Evolutionary conservation across 192 early-diverging fungal species (phyloP), one percentile per base, ranked within the genome.

Genomic region (Coemansia sp.): DNA sequence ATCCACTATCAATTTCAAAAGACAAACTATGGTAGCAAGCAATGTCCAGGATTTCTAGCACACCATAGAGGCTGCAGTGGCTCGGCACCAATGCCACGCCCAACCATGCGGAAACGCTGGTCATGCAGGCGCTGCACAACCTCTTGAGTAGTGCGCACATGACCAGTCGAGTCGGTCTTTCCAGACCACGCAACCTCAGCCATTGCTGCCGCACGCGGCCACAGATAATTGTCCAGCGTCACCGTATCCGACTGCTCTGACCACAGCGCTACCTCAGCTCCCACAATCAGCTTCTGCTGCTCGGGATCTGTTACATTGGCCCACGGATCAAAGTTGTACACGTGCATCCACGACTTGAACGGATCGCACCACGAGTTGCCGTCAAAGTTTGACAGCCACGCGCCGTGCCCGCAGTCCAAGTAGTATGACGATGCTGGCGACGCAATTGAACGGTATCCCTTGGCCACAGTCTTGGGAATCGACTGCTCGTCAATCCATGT

Each of bases 41-140:
- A 84, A 6, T 31, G 57, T 38, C 83, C 83, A 5, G 86, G 87
- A 68, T 88, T 72, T 62, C 84, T 80, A 1, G 84, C 87, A 64
- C 87, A 90, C 89, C 89, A 90, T 27, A 90, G 82, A 12, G 89
- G 90, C 72, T 93, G 91, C 52, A 93, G 53, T 17, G 90, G 86
- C 59, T 88, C 87, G 2, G 89, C 88, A 16, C 56, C 59, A 56
- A 90, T 88, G 1, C 88, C 88, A 41, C 90, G 82, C 2, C 71
- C 74, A 6, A 90, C 77, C 71, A 91, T 74, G 52, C 90, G 78
- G 83, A 87, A 90, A 6, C 91, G 86, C 74, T 87, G 86, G 68
- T 90, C 84, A 65, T 87, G 85, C 62, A 93, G 83, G 26, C 91
- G 72, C 31, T 83, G 70, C 25, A 86, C 72, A 19, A 88, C 89